Evolutionary conservation across 768 basidiomycete genomes (phyloP).

Genomic region (Lentinula guzmanii): DNA sequence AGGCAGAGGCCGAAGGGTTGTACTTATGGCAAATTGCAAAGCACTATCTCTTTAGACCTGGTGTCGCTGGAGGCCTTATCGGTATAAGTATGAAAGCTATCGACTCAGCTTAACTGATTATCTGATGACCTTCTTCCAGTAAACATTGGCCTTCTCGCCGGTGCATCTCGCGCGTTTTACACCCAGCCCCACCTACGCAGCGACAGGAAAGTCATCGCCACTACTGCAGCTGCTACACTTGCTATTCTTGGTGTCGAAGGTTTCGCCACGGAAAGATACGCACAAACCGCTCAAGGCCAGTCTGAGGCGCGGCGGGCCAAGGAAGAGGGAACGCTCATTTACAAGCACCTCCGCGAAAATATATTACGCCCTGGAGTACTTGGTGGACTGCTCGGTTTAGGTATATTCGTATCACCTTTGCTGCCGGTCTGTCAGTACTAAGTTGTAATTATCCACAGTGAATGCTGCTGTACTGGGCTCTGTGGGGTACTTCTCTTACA

Average conservation of each 20-base stretch:
- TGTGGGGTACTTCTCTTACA: conserved; percentile 59
- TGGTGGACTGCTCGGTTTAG: conserved; percentile 54
- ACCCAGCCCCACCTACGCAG: conserved; percentile 52
- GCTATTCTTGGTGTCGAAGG: conserved; percentile 59
- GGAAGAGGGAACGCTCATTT: conserved; percentile 50
- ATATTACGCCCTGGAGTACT: conserved; percentile 60
- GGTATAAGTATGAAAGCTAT: conserved; percentile 48
- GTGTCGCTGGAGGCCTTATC: conserved; percentile 65
- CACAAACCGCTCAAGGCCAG: conserved; percentile 51
- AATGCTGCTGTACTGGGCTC: conserved; percentile 60
- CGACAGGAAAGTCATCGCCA: conserved; percentile 47
- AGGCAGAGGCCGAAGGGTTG: conserved; percentile 44
- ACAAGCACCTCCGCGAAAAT: conserved; percentile 47
- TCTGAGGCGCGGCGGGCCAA: conserved; percentile 51
- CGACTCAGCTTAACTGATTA: neutral
- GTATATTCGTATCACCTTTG: conserved; percentile 31
- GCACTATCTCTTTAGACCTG: conserved; percentile 54
- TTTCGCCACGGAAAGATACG: conserved; percentile 53
- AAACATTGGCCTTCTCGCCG: conserved; percentile 64
- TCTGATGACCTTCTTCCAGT: conserved; percentile 30
- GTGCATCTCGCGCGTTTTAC: conserved; percentile 60
- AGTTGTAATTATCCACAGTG: conserved; percentile 26
- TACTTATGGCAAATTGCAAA: conserved; percentile 49
- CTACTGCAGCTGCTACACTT: conserved; percentile 48
- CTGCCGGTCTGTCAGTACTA: neutral